Conservation (phyloP, 2,329 filamentous ascomycete species). For the Onygenales sp. region DNA sequence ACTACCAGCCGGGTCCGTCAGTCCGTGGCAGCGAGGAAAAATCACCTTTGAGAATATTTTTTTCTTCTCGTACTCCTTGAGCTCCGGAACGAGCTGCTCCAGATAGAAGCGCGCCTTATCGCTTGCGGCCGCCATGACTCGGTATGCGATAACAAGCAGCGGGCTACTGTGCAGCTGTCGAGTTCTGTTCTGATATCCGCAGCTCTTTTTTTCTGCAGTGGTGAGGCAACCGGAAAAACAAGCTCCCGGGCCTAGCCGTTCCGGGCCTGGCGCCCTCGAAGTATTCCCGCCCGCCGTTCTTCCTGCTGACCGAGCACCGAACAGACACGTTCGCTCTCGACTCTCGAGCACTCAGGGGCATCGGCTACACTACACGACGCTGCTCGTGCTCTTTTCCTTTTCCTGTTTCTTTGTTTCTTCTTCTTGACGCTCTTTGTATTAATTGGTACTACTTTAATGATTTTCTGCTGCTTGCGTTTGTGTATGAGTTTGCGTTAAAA, state of each 20-base stretch:
- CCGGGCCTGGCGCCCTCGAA: background rate
- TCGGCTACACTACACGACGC: background rate
- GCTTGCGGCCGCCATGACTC: conserved; percentile 65
- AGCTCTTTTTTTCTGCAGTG: no score
- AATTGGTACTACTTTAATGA: conserved; percentile 16
- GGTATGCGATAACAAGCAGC: background rate
- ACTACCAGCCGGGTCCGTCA: background rate
- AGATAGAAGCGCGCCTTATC: conserved; percentile 95
- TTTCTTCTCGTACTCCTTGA: conserved; percentile 86
- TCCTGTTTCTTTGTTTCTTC: conserved; percentile 2
- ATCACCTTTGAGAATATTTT: conserved; percentile 73
- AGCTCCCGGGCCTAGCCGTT: background rate
- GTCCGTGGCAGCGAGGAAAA: conserved; percentile 9
- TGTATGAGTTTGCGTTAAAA: background rate
- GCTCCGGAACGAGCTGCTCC: conserved; percentile 82
- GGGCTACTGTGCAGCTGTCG: background rate
- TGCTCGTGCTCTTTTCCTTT: background rate
- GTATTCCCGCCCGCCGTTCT: no score
- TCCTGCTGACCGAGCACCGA: background rate
- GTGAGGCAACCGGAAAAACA: background rate
- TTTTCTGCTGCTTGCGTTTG: conserved; percentile 6
- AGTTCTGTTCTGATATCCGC: background rate
- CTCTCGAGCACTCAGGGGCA: background rate
- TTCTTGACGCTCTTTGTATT: conserved; percentile 11
- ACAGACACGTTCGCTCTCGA: background rate